Evolutionary conservation across 306 rosid species (phyloP).

Genomic region (Styphnolobium japonicum): DNA sequence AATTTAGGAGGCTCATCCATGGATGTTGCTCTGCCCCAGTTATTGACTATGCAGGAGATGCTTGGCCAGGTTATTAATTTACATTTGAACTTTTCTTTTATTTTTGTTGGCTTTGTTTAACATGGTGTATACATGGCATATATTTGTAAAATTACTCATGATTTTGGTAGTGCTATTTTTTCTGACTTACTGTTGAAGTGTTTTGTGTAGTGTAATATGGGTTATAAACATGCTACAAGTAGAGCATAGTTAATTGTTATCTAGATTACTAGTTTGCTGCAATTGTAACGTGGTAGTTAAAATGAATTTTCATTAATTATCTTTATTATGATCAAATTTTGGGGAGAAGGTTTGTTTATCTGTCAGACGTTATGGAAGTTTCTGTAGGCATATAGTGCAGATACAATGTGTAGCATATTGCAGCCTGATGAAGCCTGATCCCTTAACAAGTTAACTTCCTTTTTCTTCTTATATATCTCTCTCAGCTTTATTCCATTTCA

Average conservation of each 20-base stretch:
- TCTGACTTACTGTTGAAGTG: not conserved
- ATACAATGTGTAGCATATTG: conserved; percentile 2
- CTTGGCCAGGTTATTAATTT: conserved; percentile 58
- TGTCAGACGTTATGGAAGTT: not conserved
- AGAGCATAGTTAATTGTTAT: conserved; percentile 3
- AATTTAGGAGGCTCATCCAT: conserved; percentile 37
- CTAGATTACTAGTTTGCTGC: not conserved
- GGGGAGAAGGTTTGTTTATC: not conserved
- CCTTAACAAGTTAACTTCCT: not conserved
- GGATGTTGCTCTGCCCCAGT: conserved; percentile 54
- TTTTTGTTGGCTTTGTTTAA: not conserved
- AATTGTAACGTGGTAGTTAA: conserved; percentile 3
- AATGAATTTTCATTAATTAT: not conserved
- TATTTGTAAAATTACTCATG: not conserved
- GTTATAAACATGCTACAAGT: not conserved
- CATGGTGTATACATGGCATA: conserved; percentile 1
- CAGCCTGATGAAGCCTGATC: conserved; percentile 4
- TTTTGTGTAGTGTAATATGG: not conserved
- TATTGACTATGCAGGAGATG: conserved; percentile 52
- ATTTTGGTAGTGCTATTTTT: conserved; percentile 12
- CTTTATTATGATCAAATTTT: conserved; percentile 1
- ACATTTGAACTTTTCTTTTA: not conserved
- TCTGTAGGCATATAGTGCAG: not conserved
- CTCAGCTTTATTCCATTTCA: not conserved
- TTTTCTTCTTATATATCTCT: not conserved